Evolutionary conservation across 495 filamentous ascomycete species (phyloP).

Genomic region (Platismatia glauca): DNA sequence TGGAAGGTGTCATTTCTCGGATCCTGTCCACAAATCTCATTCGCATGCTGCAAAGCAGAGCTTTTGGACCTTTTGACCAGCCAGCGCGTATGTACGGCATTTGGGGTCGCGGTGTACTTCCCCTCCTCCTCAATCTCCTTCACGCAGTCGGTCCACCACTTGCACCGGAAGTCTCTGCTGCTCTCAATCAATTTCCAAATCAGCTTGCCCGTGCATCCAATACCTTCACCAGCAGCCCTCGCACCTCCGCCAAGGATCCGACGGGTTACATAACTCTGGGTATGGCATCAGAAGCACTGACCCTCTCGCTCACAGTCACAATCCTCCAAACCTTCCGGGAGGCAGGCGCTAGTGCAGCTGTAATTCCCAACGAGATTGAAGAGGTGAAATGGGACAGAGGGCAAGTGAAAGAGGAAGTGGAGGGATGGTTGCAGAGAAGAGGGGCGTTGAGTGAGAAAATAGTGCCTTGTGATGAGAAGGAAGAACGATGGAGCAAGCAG

Average conservation of each 20-base stretch:
- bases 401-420: conserved; percentile 65
- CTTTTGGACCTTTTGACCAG: conserved; percentile 60
- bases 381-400: conserved; percentile 63
- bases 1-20: conserved; percentile 69
- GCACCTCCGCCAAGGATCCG: conserved; percentile 21
- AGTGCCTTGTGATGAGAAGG: conserved; percentile 59
- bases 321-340: conserved; percentile 55
- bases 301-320: conserved; percentile 59
- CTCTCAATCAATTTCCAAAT: conserved; percentile 74
- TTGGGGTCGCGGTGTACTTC: conserved; percentile 81
- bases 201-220: conserved; percentile 56
- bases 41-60: conserved; percentile 56
- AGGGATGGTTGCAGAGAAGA: conserved; percentile 58
- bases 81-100: conserved; percentile 59
- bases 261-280: conserved; percentile 53
- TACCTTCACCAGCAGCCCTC: conserved; percentile 43
- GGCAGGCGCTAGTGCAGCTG: conserved; percentile 46
- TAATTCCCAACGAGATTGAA: conserved; percentile 53
- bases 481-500: conserved; percentile 53
- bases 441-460: conserved; percentile 56
- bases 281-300: conserved; percentile 66
- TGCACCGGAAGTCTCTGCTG: conserved; percentile 73
- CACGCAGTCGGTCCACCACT: conserved; percentile 66
- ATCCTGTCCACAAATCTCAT: conserved; percentile 69
- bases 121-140: conserved; percentile 83